These are phyloP conservation scores for Fragaria vesca DNA, from an alignment of 306 rosid species.

Conservation along the genomic window DNA sequence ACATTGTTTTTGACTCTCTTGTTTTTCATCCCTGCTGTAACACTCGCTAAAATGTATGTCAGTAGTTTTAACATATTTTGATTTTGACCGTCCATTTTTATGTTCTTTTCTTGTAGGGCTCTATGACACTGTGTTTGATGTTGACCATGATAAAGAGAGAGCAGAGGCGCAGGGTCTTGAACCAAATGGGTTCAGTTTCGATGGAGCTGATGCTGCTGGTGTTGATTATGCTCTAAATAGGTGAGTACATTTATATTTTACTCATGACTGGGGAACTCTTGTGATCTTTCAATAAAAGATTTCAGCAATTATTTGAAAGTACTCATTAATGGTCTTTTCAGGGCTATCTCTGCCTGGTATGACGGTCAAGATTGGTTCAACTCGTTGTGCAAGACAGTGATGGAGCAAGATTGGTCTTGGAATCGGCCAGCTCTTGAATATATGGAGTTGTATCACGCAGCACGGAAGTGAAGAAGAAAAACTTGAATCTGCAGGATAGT, in stretches of 20 bases:
- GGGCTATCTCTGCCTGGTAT: conserved; percentile 92
- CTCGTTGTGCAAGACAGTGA: conserved; percentile 75
- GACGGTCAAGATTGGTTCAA: conserved; percentile 76
- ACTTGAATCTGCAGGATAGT: conserved; percentile 19
- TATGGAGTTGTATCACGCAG: conserved; percentile 93
- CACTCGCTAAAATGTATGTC: not conserved
- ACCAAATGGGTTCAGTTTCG: conserved; percentile 90
- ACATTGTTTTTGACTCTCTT: not conserved
- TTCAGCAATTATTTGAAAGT: not conserved
- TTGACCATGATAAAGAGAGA: conserved; percentile 75
- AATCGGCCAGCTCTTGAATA: conserved; percentile 94
- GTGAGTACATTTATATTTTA: conserved; percentile 34
- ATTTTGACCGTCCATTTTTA: not conserved
- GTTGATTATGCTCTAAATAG: conserved; percentile 92
- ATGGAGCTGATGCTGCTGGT: conserved; percentile 84
- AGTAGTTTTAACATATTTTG: not conserved
- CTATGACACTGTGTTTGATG: conserved; percentile 81
- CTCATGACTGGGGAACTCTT: not conserved
- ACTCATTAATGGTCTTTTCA: conserved; percentile 33
- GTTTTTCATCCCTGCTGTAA: not conserved
- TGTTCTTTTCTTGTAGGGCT: conserved; percentile 57
- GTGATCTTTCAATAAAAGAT: not conserved
- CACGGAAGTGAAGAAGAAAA: conserved; percentile 45
- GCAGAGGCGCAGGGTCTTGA: conserved; percentile 77
- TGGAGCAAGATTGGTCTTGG: conserved; percentile 99